phyloP scores from a whole-genome alignment of 1,139 yeast species.

The Arxiozyma slooffiae region DNA sequence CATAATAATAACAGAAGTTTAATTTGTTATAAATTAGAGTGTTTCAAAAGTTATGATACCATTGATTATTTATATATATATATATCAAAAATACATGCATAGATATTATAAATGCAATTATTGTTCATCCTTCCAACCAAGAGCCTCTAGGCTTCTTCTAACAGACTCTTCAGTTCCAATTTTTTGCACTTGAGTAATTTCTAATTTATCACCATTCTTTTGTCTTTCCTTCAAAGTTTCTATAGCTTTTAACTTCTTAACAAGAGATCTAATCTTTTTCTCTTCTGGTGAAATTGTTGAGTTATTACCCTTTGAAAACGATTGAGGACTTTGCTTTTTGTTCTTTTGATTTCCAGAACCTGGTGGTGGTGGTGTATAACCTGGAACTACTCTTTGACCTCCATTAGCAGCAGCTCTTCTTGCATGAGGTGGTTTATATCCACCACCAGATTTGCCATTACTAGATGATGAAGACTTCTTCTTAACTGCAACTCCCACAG shows the following conservation, averaged over 20 bases:
- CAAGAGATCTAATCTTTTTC: conserved; percentile 78
- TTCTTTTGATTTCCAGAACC: not conserved
- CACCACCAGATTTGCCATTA: conserved; percentile 37
- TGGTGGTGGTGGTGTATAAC: conserved; percentile 27
- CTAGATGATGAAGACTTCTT: conserved; percentile 21
- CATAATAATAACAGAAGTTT: not conserved
- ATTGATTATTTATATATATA: too few relatives aligned
- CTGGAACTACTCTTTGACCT: conserved; percentile 27
- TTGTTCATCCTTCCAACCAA: conserved; percentile 53
- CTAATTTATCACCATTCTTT: conserved; percentile 73
- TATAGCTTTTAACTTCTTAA: conserved; percentile 89
- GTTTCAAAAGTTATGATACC: not conserved
- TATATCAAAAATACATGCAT: not conserved
- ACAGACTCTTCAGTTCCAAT: conserved; percentile 78
- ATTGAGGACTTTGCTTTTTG: not conserved
- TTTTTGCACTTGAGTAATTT: conserved; percentile 86
- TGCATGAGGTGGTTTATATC: conserved; percentile 95
- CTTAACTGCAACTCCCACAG: conserved; percentile 46
- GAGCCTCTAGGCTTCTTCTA: conserved; percentile 54
- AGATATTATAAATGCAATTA: not conserved
- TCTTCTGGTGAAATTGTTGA: conserved; percentile 45
- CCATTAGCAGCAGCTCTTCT: conserved; percentile 43
- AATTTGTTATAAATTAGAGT: too few relatives aligned
- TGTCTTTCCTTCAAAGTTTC: conserved; percentile 81
- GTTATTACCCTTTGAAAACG: conserved; percentile 34